A percentile compares a stretch with the other conserved stretches of the same genome.
phyloP scores from a whole-genome alignment of 2,329 filamentous ascomycete species.

The Colletotrichum sp. region DNA sequence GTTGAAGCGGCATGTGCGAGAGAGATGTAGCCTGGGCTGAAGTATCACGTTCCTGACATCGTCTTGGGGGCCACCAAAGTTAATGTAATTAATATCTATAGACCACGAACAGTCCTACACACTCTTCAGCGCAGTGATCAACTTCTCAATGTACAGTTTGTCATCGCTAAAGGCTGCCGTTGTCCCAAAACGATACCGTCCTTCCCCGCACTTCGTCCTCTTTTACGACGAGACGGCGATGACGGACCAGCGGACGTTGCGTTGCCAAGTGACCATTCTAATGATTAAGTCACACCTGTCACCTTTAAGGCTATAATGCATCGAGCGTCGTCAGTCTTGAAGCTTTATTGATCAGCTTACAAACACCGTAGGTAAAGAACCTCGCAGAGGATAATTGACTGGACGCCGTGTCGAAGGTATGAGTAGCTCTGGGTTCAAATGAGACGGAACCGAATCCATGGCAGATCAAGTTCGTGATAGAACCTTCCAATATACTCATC shows the following conservation, averaged over 20 bases:
- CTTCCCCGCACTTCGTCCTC: neutral
- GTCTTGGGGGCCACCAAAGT: neutral
- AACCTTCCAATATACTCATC: neutral
- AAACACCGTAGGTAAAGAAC: neutral
- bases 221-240: neutral
- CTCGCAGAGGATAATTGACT: neutral
- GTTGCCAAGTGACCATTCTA: neutral
- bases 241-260: neutral
- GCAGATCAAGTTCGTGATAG: neutral
- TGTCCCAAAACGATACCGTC: neutral
- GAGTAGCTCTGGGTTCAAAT: neutral
- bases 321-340: neutral
- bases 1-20: neutral
- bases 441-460: neutral
- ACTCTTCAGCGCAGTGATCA: fast-evolving
- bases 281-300: fast-evolving
- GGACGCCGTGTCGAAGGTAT: neutral
- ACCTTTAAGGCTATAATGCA: neutral
- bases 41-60: fast-evolving
- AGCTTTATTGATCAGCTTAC: neutral
- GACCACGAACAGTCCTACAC: fast-evolving
- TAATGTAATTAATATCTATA: neutral
- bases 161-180: neutral
- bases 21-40: neutral
- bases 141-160: neutral